Evolutionary conservation across 2,329 filamentous ascomycete genomes (phyloP), one percentile per base, ranked within the genome.

Genomic region (Endoconidiophora laricicola): DNA sequence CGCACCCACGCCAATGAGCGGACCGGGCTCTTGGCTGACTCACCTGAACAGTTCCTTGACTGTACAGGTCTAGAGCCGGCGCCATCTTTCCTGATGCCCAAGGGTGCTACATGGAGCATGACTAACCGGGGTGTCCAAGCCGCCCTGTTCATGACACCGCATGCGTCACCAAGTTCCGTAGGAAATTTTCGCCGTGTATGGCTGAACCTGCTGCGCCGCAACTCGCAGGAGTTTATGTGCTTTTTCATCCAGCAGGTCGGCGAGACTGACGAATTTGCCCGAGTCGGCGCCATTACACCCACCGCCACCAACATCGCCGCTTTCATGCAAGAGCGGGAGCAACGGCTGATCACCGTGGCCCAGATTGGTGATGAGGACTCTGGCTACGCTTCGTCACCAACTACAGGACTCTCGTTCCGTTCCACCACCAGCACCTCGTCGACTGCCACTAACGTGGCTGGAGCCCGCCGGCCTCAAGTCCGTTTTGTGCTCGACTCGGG

Each of bases 141-240:
- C 6, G 48, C 48, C 5, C 38, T 54, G 12, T 50, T 46, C 37
- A 53, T 53, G 52, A 53, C 52, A 12, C 52, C 52, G 6, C 48
- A 53, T 38, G 48, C 44, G 12, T 44, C 52, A 4, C 52, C 48
- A 6, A 44, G 44, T 20, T 22, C 37, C 5, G 29, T 54, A 6
- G 52, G 52, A 12, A 54, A 54, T 48, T 54, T 51, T 24, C 44
- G 52, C n/a, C 48, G 52, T 29, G 52, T 54, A n/a, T 54, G 52
- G 52, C 42, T 54, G n/a, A 51, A 50, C 29, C 24, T 50, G 18
- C 48, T 50, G 16, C 49, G 46, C 3, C 48, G 52, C 3, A 44
- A 41, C 7, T 46, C 52, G 20, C 49, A 46, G n/a, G 40, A 54
- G 46, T 54, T 54, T 18, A 50, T 54, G 48, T 48, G 48, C 20